Base-by-base conservation (phyloP, 352 stramenopile genomes). In the Globisporangium uncinulatum region DNA sequence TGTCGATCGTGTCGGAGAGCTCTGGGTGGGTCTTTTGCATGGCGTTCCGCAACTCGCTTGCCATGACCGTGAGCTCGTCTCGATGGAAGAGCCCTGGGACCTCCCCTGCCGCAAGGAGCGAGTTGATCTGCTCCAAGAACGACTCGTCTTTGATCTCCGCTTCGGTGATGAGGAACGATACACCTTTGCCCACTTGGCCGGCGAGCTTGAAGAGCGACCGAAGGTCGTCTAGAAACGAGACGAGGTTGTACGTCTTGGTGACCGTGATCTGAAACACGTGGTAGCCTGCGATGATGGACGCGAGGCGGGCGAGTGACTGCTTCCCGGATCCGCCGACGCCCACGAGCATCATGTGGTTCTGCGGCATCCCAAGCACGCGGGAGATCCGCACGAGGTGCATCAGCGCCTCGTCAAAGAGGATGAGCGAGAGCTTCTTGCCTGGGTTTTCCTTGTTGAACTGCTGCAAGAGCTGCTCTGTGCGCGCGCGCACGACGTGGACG, bases 361-460 rank as follows among this genome's bases (percentile, higher is more conserved):
- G 79, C 0, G 81, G 66, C 59, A 95, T 86, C 3, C 80, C 79
- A 19, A 97, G 66, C 39, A 89, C 78, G 2, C 90, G 72, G 4
- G 81, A 79, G 39, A 97, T 78, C n/a, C 89, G 70, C 7, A 95
- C 74, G 6, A 97, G 71, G 54, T 97, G 90, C 20, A 68, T 62
- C 3, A 97, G 70, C 8, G 90, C 90, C 63, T 97, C 89, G 51
- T 97, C 89, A 50, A 97, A 97, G 1, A 97, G 66, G 34, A 97
- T 89, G 17, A 97, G 67, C 34, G 85, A 68, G 17, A 96, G 84
- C 20, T 79, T 61, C 20, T 73, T 74, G 1, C 65, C 66, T 19
- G 81, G 80, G 41, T 91, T 86, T n/a, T 94, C 82, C 14, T 86
- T 72, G 62, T 97, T 96, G 54, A 93, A 95, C 42, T 83, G 69